phyloP scores from a whole-genome alignment of 2,329 filamentous ascomycete genomes.

The Diatrype stigma region DNA sequence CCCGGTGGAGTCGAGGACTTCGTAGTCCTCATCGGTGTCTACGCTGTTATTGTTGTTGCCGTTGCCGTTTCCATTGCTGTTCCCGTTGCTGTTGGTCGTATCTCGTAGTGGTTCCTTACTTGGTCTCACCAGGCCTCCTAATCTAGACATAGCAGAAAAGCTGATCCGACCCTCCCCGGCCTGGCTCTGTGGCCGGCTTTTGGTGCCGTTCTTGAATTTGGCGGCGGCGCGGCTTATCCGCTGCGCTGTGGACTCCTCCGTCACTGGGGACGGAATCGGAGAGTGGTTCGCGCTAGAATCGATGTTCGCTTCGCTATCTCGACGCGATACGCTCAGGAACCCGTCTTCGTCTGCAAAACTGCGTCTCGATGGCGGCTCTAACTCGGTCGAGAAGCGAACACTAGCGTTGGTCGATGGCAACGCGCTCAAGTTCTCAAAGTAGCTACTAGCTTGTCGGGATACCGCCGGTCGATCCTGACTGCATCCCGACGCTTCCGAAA shows the following conservation, averaged over 20 bases:
- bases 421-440: conserved; percentile 39
- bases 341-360: conserved; percentile 43
- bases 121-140: conserved; percentile 46
- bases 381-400: conserved; percentile 53
- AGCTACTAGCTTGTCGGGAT: conserved; percentile 37
- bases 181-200: conserved; percentile 56
- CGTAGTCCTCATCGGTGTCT: conserved; percentile 20
- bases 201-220: conserved; percentile 43
- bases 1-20: conserved; percentile 14
- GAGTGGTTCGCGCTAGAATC: conserved; percentile 39
- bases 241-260: conserved; percentile 50
- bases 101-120: conserved; percentile 46
- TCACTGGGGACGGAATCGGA: conserved; percentile 37
- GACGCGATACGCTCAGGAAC: conserved; percentile 33
- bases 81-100: conserved; percentile 6
- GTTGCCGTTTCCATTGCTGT: background rate
- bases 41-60: background rate
- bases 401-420: conserved; percentile 37
- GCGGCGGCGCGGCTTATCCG: conserved; percentile 55
- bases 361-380: conserved; percentile 44
- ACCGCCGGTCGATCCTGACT: conserved; percentile 25
- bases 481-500: conserved; percentile 22
- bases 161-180: conserved; percentile 55
- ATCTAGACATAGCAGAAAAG: conserved; percentile 51
- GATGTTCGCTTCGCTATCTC: conserved; percentile 47